Conservation (phyloP, 768 basidiomycete species). For the Gloeopeniophorella convolvens region DNA sequence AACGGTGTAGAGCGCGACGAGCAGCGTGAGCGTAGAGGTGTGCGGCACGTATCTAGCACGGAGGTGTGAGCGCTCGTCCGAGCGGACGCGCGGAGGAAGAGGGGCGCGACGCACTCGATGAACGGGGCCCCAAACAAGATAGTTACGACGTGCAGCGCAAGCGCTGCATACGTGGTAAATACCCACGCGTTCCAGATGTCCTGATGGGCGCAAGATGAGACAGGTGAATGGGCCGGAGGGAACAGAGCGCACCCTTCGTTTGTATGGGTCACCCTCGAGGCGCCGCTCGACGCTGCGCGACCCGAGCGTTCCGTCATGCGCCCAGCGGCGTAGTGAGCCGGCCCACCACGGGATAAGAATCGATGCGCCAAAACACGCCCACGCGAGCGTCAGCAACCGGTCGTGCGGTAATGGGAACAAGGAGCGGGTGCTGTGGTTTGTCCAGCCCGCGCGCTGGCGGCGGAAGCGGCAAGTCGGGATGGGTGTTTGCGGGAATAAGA, state of each 20-base stretch:
- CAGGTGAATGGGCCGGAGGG: background rate
- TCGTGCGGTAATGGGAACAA: constrained; percentile 56
- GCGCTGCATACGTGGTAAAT: constrained; percentile 45
- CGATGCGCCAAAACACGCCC: constrained; percentile 46
- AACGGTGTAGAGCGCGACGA: constrained; percentile 58
- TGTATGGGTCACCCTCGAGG: constrained; percentile 33
- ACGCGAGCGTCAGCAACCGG: constrained; percentile 53
- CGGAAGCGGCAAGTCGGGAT: constrained; percentile 8
- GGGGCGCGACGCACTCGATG: constrained; percentile 37
- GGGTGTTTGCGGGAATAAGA: constrained; percentile 8
- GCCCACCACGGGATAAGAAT: constrained; percentile 69
- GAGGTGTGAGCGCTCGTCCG: background rate
- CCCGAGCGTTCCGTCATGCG: constrained; percentile 37
- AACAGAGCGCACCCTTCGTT: constrained; percentile 30
- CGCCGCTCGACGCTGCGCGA: constrained; percentile 39
- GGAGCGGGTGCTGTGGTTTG: constrained; percentile 64
- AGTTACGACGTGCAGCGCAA: constrained; percentile 41
- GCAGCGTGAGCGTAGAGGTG: constrained; percentile 63
- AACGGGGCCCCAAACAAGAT: constrained; percentile 76
- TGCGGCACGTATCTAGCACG: constrained; percentile 33
- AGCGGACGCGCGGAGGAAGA: constrained; percentile 1
- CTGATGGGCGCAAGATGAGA: constrained; percentile 31
- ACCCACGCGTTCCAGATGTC: constrained; percentile 43
- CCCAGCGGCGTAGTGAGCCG: constrained; percentile 57
- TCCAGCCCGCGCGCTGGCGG: constrained; percentile 31